Evolutionary conservation across 2,329 filamentous ascomycete genomes (phyloP).

Genomic region (Phialemonium atrogriseum): DNA sequence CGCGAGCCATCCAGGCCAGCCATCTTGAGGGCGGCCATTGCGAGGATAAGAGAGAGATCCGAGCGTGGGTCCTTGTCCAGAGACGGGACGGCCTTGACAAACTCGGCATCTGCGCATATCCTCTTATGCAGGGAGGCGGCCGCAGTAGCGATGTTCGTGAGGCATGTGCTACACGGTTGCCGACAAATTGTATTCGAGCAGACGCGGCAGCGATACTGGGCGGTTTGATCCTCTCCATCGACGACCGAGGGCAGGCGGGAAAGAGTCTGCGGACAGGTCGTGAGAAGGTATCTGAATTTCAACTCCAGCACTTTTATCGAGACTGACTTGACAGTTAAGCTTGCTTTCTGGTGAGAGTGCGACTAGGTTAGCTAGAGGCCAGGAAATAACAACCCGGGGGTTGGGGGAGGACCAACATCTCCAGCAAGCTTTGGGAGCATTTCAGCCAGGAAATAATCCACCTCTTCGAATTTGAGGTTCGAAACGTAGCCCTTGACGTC

Average conservation of each 20-base stretch:
- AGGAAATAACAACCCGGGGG: too few relatives aligned
- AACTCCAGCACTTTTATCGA: constrained; percentile 24
- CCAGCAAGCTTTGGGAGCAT: constrained; percentile 24
- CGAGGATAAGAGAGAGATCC: constrained; percentile 23
- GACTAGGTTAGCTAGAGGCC: neutral
- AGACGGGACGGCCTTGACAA: constrained; percentile 12
- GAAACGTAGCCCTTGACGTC: constrained; percentile 38
- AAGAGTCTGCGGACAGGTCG: constrained; percentile 27
- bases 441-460: constrained; percentile 28
- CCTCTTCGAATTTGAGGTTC: constrained; percentile 29
- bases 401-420: constrained; percentile 17
- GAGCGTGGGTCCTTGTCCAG: constrained; percentile 23
- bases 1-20: constrained; percentile 14
- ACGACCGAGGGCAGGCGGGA: constrained; percentile 14
- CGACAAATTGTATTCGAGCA: too few relatives aligned
- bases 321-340: constrained; percentile 8
- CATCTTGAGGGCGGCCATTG: constrained; percentile 20
- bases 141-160: constrained; percentile 12
- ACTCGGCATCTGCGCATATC: constrained; percentile 12
- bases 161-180: constrained; percentile 13
- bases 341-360: constrained; percentile 8
- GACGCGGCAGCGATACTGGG: constrained; percentile 13
- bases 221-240: constrained; percentile 11
- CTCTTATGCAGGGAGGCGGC: constrained; percentile 14
- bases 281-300: constrained; percentile 36